phyloP scores from a whole-genome alignment of 139 green algal species.

The Micromonas pusilla region DNA sequence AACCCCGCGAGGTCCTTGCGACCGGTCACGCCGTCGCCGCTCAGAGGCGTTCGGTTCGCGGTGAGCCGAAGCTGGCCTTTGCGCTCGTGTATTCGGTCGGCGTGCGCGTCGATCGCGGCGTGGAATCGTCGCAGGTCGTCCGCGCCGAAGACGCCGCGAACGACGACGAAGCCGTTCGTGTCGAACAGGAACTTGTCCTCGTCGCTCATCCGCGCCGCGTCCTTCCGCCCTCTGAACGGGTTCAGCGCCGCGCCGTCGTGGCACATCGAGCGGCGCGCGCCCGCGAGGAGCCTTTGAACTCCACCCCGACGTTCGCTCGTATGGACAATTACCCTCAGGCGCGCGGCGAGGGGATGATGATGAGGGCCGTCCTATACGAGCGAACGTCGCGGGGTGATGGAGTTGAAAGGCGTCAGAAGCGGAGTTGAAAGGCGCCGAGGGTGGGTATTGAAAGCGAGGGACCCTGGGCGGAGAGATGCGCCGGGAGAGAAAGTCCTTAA shows the following conservation, averaged over 20 bases:
- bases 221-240: neutral
- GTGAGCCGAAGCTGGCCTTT: slow-evolving; percentile 6
- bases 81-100: slow-evolving; percentile 16
- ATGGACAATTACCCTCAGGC: too few relatives aligned
- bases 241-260: neutral
- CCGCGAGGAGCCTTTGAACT: neutral
- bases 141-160: neutral
- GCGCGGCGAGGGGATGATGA: too few relatives aligned
- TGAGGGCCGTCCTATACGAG: too few relatives aligned
- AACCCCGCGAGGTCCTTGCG: slow-evolving; percentile 22
- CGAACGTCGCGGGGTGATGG: too few relatives aligned
- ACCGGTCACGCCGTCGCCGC: slow-evolving; percentile 28
- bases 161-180: slow-evolving; percentile 26
- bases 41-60: neutral
- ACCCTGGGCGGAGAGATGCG: too few relatives aligned
- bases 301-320: too few relatives aligned
- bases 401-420: too few relatives aligned
- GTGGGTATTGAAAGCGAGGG: too few relatives aligned
- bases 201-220: neutral
- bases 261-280: neutral
- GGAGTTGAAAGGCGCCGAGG: too few relatives aligned
- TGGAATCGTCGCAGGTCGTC: slow-evolving; percentile 17
- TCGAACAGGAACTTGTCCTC: slow-evolving; percentile 31
- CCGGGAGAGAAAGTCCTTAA: too few relatives aligned
- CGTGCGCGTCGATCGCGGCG: slow-evolving; percentile 27